Evolutionary conservation across 83 land plant genomes (phyloP).

Genomic region (Isoetes engelmannii): DNA sequence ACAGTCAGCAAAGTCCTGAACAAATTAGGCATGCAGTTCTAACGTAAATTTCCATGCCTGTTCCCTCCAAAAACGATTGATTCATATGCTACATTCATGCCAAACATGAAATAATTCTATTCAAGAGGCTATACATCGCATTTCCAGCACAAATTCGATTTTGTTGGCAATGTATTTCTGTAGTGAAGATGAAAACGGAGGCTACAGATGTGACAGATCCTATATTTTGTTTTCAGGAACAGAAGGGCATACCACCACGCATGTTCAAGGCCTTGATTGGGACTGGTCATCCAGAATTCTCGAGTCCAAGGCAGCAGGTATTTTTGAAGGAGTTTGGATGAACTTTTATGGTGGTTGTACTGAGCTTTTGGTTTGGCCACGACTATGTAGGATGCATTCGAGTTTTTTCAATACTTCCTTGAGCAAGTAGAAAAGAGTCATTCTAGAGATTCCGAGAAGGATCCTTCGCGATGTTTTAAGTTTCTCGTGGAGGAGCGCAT

Average conservation of each 20-base stretch:
- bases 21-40: no score
- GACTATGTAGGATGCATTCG: conserved; percentile 77
- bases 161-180: no score
- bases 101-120: no score
- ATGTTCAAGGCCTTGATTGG: conserved; percentile 98
- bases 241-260: conserved; percentile 87
- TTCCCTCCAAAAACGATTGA: no score
- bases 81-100: no score
- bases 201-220: no score
- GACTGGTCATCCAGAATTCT: conserved; percentile 92
- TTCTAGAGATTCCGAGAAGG: conserved; percentile 42
- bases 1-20: no score
- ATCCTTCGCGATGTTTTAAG: conserved; percentile 87
- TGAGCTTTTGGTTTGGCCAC: no score
- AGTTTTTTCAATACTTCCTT: conserved; percentile 86
- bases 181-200: no score
- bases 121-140: no score
- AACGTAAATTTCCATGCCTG: no score
- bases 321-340: neutral
- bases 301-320: conserved; percentile 96
- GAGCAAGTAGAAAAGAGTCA: conserved; percentile 83
- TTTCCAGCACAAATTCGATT: no score
- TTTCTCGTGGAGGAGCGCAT: conserved; percentile 84
- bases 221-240: conserved; percentile 43
- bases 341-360: neutral